A percentile compares a stretch with the other conserved stretches of the same genome.
Conservation (phyloP, 768 basidiomycete genomes). For the Mrakia hoshinonis region DNA sequence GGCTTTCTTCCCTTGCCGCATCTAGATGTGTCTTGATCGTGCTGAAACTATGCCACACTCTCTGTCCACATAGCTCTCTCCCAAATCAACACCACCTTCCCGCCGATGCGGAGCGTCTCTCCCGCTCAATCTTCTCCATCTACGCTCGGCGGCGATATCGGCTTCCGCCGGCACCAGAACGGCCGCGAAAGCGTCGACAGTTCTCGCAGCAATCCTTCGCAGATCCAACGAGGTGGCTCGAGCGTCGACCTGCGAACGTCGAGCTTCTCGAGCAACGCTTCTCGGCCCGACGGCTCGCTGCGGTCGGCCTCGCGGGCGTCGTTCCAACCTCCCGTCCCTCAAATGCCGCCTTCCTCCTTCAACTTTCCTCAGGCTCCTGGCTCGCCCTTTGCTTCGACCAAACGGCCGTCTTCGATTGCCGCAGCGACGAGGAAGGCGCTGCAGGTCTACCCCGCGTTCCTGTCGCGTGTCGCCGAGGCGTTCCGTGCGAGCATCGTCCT, state of each 20-base stretch:
- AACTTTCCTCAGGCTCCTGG: constrained; percentile 14
- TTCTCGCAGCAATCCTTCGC: not conserved
- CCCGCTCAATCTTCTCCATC: constrained; percentile 5
- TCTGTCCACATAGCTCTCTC: constrained; percentile 13
- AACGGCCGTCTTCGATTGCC: not conserved
- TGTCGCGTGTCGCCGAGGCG: constrained; percentile 87
- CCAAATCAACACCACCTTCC: constrained; percentile 25
- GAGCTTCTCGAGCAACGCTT: not conserved
- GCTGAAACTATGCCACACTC: constrained; percentile 1
- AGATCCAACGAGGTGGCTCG: constrained; percentile 6
- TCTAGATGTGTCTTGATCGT: not conserved
- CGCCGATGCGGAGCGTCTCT: not conserved
- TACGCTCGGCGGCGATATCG: not conserved
- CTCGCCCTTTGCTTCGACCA: constrained; percentile 4
- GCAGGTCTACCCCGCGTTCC: constrained; percentile 58
- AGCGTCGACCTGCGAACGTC: constrained; percentile 1
- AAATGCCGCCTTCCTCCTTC: constrained; percentile 21
- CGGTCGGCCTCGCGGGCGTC: not conserved
- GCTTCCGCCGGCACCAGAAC: constrained; percentile 1
- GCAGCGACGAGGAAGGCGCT: constrained; percentile 5
- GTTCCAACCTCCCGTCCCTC: not conserved
- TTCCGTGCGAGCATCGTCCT: constrained; percentile 74
- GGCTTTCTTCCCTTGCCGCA: not conserved
- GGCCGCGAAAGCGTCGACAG: constrained; percentile 23
- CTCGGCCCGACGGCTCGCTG: constrained; percentile 7